Conservation (phyloP, 306 rosid genomes). For the Prunus salicina region DNA sequence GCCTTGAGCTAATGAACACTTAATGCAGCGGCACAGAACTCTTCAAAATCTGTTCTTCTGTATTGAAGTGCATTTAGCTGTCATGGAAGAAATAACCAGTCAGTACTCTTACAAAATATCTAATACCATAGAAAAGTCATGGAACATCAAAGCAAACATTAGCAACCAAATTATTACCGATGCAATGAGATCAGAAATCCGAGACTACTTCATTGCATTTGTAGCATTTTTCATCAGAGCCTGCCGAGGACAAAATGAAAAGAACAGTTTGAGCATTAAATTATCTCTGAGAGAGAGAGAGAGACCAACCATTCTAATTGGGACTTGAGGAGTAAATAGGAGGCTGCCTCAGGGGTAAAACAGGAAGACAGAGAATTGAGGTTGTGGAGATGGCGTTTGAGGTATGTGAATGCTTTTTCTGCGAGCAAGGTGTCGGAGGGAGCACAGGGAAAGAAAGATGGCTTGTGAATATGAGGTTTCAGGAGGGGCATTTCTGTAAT, state of each 20-base stretch:
- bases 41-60: slow-evolving; percentile 98
- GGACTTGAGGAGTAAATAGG: slow-evolving; percentile 63
- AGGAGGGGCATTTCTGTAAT: no score
- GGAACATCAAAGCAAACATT: not conserved
- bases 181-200: slow-evolving; percentile 67
- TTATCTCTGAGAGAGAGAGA: slow-evolving; percentile 5
- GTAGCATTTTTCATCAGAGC: slow-evolving; percentile 76
- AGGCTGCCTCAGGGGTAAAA: slow-evolving; percentile 73
- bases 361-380: slow-evolving; percentile 41
- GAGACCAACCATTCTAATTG: slow-evolving; percentile 59
- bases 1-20: slow-evolving; percentile 98
- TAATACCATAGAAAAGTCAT: slow-evolving; percentile 16
- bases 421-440: no score
- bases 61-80: no score
- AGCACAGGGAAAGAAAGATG: no score
- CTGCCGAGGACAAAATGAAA: slow-evolving; percentile 40
- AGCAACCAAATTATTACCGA: slow-evolving; percentile 45
- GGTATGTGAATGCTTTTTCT: no score
- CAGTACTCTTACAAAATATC: slow-evolving; percentile 9
- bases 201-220: slow-evolving; percentile 93
- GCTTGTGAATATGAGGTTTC: no score
- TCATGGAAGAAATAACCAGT: no score
- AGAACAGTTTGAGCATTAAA: slow-evolving; percentile 15
- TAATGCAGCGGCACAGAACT: slow-evolving; percentile 88
- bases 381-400: no score